Conservation (phyloP, 2,329 filamentous ascomycete species). For the Didymella pinodella region DNA sequence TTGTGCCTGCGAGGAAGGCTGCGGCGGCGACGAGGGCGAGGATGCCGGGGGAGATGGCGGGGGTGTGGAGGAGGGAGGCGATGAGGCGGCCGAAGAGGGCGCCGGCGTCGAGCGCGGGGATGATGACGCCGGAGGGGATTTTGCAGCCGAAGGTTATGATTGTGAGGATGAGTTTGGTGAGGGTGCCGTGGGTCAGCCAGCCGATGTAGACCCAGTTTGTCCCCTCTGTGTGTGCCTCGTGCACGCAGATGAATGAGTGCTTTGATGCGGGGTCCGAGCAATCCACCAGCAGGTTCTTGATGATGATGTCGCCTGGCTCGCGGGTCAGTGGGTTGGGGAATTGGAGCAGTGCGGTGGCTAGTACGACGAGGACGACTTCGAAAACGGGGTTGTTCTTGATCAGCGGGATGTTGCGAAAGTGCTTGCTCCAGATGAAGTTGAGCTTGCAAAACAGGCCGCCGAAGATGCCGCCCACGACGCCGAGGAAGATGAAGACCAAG, state of each 20-base stretch:
- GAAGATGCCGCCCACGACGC: slow-evolving; percentile 65
- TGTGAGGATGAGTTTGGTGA: slow-evolving; percentile 64
- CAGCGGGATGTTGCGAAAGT: slow-evolving; percentile 60
- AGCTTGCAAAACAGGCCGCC: slow-evolving; percentile 66
- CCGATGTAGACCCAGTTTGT: slow-evolving; percentile 56
- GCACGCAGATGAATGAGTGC: slow-evolving; percentile 60
- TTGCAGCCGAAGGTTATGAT: slow-evolving; percentile 68
- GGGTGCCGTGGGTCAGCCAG: slow-evolving; percentile 62
- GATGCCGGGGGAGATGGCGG: slow-evolving; percentile 60
- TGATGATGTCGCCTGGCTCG: slow-evolving; percentile 64
- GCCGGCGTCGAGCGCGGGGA: slow-evolving; percentile 65
- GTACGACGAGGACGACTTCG: slow-evolving; percentile 63
- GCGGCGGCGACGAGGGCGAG: slow-evolving; percentile 69
- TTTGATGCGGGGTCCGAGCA: slow-evolving; percentile 52
- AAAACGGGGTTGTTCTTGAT: slow-evolving; percentile 65
- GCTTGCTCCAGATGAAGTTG: slow-evolving; percentile 65
- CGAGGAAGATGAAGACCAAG: slow-evolving; percentile 64
- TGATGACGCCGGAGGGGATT: slow-evolving; percentile 68
- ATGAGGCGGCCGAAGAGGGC: slow-evolving; percentile 66
- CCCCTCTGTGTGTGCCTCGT: slow-evolving; percentile 51
- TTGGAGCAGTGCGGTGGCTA: slow-evolving; percentile 63
- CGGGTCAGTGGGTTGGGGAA: slow-evolving; percentile 64
- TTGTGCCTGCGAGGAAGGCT: slow-evolving; percentile 66
- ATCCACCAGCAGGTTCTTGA: slow-evolving; percentile 65
- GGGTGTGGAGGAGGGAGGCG: slow-evolving; percentile 51